These are phyloP conservation scores for Diplodia seriata DNA, from an alignment of 2,329 filamentous ascomycete species.

Conservation along the genomic window DNA sequence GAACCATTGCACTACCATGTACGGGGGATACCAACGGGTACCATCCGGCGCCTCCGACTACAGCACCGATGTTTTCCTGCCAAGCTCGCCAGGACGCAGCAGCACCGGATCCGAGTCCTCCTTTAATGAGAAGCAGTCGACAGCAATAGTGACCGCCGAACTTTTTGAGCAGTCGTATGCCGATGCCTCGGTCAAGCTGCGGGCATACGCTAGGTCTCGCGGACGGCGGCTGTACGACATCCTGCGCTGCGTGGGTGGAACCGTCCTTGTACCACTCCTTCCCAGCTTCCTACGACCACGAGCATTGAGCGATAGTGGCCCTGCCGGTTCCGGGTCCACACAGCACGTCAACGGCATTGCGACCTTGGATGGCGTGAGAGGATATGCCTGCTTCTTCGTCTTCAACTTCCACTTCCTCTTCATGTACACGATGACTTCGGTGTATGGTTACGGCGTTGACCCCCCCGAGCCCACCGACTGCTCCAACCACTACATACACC, in stretches of 20 bases:
- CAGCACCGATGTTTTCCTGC: conserved; percentile 4
- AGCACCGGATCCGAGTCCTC: conserved; percentile 15
- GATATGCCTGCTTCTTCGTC: conserved; percentile 71
- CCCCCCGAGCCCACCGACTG: conserved; percentile 43
- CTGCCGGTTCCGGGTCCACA: neutral
- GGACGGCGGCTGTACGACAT: conserved; percentile 25
- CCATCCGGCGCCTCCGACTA: conserved; percentile 5
- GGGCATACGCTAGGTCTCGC: conserved; percentile 19
- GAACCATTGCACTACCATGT: conserved; percentile 9
- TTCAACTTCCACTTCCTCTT: conserved; percentile 65
- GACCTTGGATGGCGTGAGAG: conserved; percentile 67
- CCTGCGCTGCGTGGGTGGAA: conserved; percentile 9
- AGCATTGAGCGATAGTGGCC: neutral
- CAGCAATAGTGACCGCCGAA: neutral
- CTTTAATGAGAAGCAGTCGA: conserved; percentile 17
- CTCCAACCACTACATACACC: conserved; percentile 56
- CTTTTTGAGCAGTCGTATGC: neutral
- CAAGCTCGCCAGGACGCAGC: conserved; percentile 12
- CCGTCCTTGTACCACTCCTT: conserved; percentile 11
- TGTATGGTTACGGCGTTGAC: conserved; percentile 55
- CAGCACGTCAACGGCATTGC: conserved; percentile 11
- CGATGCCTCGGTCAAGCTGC: conserved; percentile 10
- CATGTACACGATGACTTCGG: conserved; percentile 63
- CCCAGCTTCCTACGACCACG: conserved; percentile 29
- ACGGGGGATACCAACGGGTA: conserved; percentile 24